These are phyloP conservation scores for Calophaca sinica DNA, from an alignment of 306 rosid species.

Conservation along the genomic window DNA sequence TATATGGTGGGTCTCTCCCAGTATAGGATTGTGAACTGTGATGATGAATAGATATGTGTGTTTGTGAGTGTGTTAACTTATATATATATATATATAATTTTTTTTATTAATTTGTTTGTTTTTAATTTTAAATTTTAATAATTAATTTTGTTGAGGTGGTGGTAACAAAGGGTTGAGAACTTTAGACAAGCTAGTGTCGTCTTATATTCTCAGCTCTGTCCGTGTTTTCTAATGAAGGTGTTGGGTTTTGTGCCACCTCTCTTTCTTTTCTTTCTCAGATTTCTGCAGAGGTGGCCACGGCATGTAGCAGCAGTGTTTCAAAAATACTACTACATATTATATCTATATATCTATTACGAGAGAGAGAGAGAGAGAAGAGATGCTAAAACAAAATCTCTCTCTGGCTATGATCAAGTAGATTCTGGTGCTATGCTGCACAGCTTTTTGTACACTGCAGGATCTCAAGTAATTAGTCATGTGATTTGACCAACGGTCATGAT, in stretches of 20 bases:
- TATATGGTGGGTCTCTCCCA: slow-evolving; percentile 52
- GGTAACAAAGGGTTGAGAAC: slow-evolving; percentile 31
- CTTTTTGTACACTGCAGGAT: background rate
- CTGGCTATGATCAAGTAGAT: slow-evolving; percentile 7
- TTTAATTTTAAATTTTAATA: background rate
- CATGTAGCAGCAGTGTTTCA: slow-evolving; percentile 37
- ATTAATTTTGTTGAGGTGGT: too few relatives aligned
- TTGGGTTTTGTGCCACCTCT: slow-evolving; percentile 77
- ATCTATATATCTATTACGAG: background rate
- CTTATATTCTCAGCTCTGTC: slow-evolving; percentile 66
- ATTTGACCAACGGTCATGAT: slow-evolving; percentile 31
- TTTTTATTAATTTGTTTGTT: background rate
- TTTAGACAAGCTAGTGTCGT: slow-evolving; percentile 53
- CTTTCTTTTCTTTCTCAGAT: slow-evolving; percentile 69
- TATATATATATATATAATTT: background rate
- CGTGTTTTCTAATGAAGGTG: slow-evolving; percentile 61
- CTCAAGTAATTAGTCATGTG: background rate
- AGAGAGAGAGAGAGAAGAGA: slow-evolving; percentile 4
- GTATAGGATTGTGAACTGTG: slow-evolving; percentile 26
- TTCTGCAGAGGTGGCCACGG: slow-evolving; percentile 80
- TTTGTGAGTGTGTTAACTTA: background rate
- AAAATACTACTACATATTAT: background rate
- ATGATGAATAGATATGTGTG: background rate
- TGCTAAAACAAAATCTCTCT: slow-evolving; percentile 41
- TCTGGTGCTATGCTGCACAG: too few relatives aligned